phyloP scores from a whole-genome alignment of 306 rosid species.

The Parietaria judaica region DNA sequence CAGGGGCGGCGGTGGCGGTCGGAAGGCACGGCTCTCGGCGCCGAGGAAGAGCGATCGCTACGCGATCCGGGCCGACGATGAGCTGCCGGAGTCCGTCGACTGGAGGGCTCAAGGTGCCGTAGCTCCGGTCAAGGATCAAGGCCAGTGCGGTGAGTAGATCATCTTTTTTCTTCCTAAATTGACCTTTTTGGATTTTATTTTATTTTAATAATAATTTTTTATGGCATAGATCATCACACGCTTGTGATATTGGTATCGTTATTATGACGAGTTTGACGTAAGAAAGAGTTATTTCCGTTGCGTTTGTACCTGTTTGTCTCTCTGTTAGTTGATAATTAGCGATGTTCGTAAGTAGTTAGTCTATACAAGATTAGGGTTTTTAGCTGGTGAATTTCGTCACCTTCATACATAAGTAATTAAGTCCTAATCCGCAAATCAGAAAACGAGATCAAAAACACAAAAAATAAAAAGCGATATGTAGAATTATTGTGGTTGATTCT shows the following conservation, averaged over 20 bases:
- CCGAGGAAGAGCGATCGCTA: conserved; percentile 38
- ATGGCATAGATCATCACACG: not conserved
- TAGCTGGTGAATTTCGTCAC: not conserved
- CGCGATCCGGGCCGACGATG: conserved; percentile 32
- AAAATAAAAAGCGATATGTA: too few relatives aligned
- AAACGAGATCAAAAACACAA: too few relatives aligned
- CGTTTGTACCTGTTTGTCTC: conserved; percentile 1
- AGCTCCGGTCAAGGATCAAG: conserved; percentile 71
- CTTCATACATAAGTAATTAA: too few relatives aligned
- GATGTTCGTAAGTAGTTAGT: too few relatives aligned
- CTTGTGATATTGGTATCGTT: not conserved
- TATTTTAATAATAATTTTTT: not conserved
- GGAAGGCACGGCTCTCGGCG: conserved; percentile 6
- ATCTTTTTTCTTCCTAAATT: not conserved
- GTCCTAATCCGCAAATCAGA: too few relatives aligned
- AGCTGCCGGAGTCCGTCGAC: conserved; percentile 55
- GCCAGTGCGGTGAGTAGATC: conserved; percentile 69
- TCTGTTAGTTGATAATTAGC: not conserved
- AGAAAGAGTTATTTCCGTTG: not conserved
- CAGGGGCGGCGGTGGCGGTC: conserved; percentile 8
- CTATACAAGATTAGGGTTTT: too few relatives aligned
- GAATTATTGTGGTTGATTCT: too few relatives aligned
- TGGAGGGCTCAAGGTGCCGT: conserved; percentile 84
- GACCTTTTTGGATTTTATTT: not conserved
- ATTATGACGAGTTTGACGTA: conserved; percentile 7